These are phyloP conservation scores for Monosporascus sp. DNA, from an alignment of 2,329 filamentous ascomycete genomes.

Conservation along the genomic window DNA sequence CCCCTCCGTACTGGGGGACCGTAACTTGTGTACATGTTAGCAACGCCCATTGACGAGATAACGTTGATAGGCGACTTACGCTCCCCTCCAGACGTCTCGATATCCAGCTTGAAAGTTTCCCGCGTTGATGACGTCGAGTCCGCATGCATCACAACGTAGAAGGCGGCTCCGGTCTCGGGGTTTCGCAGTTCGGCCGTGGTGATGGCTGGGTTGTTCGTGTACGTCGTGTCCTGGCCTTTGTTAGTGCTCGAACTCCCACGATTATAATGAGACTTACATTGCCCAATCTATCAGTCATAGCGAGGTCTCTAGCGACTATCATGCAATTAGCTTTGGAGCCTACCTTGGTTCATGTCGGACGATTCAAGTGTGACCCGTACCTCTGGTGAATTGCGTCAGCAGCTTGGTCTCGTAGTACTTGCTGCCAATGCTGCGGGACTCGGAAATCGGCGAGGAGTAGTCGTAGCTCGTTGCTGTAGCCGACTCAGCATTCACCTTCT, in stretches of 20 bases:
- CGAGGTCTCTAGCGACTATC: conserved; percentile 46
- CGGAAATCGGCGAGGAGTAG: conserved; percentile 56
- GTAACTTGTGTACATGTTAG: conserved; percentile 28
- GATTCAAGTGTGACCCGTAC: conserved; percentile 1
- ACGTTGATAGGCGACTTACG: conserved; percentile 8
- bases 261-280: conserved; percentile 16
- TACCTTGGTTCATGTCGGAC: too few relatives aligned
- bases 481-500: not conserved
- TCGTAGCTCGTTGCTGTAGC: conserved; percentile 51
- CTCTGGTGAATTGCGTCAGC: conserved; percentile 51
- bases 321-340: not conserved
- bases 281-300: conserved; percentile 44
- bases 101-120: conserved; percentile 48
- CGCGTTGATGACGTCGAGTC: conserved; percentile 44
- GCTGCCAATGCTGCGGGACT: conserved; percentile 49
- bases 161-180: conserved; percentile 48
- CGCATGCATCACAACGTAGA: conserved; percentile 53
- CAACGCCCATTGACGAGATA: not conserved
- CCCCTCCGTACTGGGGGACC: conserved; percentile 43
- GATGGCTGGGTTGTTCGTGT: conserved; percentile 46
- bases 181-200: conserved; percentile 53
- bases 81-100: conserved; percentile 50
- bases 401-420: conserved; percentile 62
- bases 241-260: too few relatives aligned
- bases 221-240: conserved; percentile 38